Evolutionary conservation across 1,284 basidiomycete species (phyloP), one percentile per base, ranked within the genome.

Genomic region (Ceraceosorus bombacis): DNA sequence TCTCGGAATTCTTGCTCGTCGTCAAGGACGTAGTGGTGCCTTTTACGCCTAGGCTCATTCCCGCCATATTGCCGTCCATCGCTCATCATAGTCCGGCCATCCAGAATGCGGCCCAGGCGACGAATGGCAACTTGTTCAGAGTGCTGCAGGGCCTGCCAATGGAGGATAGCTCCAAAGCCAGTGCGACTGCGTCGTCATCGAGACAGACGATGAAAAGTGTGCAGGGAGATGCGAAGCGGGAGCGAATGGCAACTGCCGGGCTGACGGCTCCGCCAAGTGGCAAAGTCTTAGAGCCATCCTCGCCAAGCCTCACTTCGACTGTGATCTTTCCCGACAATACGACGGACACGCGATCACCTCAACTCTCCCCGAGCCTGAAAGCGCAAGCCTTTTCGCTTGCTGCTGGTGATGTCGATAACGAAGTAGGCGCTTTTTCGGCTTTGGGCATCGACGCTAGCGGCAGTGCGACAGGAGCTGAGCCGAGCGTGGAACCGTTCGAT

Each of bases 71-170:
- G 12, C 91, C 92, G 0, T 95, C 92, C 73, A 85, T 99, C 41
- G 91, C 95, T 0, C 92, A 94, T 68, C 89, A 92, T 70, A 87
- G 87, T 55, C 82, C 86, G 0, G 88, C 89, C 80, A 97, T 98
- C 63, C 89, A 93, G 70, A 82, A 83, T 0, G 88, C 89, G 4
- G 95, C 95, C 0, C 83, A 85, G 52, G 85, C 87, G 51, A 91
- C 91, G 39, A 97, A 98, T 77, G 85, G 88, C 69, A 84, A 86
- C 13, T 85, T 99, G 12, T 85, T 87, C 63, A 83, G 83, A 53
- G 90, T 93, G 50, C 90, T 98, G 38, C 89, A 94, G 76, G 83
- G 84, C 39, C 82, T 94, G 1, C 89, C 91, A 65, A 15, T 46
- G 10, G 15, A 15, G 10, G 10, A 10, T 2, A 46, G 2, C 10